Base-by-base conservation (phyloP, 1,139 yeast genomes). In the Sugiyamaella pinicola region DNA sequence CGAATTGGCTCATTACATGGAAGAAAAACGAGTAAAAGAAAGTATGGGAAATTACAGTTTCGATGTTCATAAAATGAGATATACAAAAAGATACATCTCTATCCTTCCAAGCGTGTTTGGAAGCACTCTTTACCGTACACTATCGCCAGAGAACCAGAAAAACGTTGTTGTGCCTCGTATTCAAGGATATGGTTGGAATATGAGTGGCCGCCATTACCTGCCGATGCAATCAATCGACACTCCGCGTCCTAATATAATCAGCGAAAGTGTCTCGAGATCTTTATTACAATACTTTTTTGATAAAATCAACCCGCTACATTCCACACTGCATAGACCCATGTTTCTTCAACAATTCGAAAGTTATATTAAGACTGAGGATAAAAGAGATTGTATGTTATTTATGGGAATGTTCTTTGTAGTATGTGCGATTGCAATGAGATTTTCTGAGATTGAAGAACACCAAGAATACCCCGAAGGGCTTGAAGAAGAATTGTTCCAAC, bases 121-220 rank as follows among this genome's bases (percentile, higher is more conserved):
- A 34, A 59, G 66, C 17, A 66, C 73, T 19, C 61, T 79, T 56
- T 73, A 73, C 60, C 58, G 69, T 5, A 64, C 71, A 31, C 66
- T 83, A 31, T 66, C 77, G 7, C 73, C 71, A 4, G 75, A 74
- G 21, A 68, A 72, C 59, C 69, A 71, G 51, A 62, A 67, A 34
- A 65, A 71, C 38, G 75, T 82, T 4, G 64, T 70, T 3, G 61
- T 79, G 10, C 88, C 88, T 3, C 67, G 87, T 54, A 69, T 75
- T 17, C 87, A 83, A 62, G 79, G 75, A 57, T 83, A 81, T 61
- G 87, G 85, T 13, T 83, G 87, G 87, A 83, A 83, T 63, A 72
- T 82, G 79, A 74, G 80, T 34, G 87, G 87, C 1, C 75, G 75
- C 18, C 78, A 77, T 58, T 83, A 80, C 61, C 61, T 81, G 17